A percentile compares a stretch with the other conserved stretches of the same genome.
Evolutionary conservation across 139 green algal species (phyloP).

Genomic region (Picochlorum sp.): DNA sequence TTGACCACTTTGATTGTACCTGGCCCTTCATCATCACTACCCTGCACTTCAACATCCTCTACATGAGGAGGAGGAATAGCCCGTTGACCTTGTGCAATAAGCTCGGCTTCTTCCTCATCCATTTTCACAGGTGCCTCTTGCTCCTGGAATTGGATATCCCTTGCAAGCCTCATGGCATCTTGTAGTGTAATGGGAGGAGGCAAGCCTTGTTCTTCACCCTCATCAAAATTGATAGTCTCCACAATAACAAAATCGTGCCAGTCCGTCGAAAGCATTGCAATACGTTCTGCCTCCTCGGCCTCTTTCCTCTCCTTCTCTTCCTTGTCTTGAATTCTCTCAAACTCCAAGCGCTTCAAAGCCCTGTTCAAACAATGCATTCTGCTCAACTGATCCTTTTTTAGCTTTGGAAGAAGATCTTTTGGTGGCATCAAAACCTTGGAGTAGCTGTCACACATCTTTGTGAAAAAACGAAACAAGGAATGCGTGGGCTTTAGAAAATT

Average conservation of each 20-base stretch:
- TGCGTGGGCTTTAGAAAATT: slow-evolving; percentile 96
- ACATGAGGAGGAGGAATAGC: neutral
- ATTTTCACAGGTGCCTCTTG: slow-evolving; percentile 45
- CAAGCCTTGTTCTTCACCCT: slow-evolving; percentile 84
- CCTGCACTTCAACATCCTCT: slow-evolving; percentile 43
- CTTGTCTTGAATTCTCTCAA: slow-evolving; percentile 59
- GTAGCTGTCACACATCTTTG: slow-evolving; percentile 85
- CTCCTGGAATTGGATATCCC: slow-evolving; percentile 14
- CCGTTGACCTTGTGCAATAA: slow-evolving; percentile 51
- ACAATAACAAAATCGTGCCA: slow-evolving; percentile 98
- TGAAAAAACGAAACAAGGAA: slow-evolving; percentile 91
- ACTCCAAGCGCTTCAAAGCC: slow-evolving; percentile 81
- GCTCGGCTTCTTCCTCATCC: slow-evolving; percentile 76
- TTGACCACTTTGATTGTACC: slow-evolving; percentile 70
- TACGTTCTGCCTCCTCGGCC: slow-evolving; percentile 74
- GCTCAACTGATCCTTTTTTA: slow-evolving; percentile 61
- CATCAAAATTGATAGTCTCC: slow-evolving; percentile 91
- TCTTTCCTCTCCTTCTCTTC: slow-evolving; percentile 65
- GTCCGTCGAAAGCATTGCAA: slow-evolving; percentile 82
- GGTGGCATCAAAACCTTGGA: slow-evolving; percentile 82
- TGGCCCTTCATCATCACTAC: slow-evolving; percentile 31
- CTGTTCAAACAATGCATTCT: slow-evolving; percentile 65
- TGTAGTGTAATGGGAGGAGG: slow-evolving; percentile 72
- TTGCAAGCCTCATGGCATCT: slow-evolving; percentile 51
- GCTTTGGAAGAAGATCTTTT: slow-evolving; percentile 53